Base-by-base conservation (phyloP, 1,139 yeast species). In the Suhomyces bokatorum region DNA sequence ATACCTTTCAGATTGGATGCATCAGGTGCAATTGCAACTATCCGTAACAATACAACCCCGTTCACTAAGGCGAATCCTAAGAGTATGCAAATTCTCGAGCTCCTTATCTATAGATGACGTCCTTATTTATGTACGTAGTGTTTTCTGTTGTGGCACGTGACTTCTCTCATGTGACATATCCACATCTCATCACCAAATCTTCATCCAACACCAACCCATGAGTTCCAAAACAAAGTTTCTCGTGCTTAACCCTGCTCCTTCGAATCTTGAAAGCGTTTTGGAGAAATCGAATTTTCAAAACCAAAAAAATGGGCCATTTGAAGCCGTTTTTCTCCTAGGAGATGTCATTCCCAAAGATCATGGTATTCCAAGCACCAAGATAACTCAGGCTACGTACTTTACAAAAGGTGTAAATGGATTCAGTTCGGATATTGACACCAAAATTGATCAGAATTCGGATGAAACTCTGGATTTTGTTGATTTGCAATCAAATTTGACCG, bases 231-330 rank as follows among this genome's bases (percentile, higher is more conserved):
- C 62, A 35, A 73, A 71, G 51, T 63, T 73, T 42, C 64, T 81
- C 41, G 75, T 81, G 20, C 61, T 80, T n/a, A 75, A 81, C 56
- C 81, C 85, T 1, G 57, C 67, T 2, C 66, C 73, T 1, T 57
- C 58, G 1, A 63, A 67, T 27, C 47, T 79, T 6, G 70, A 68
- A 1, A 67, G 67, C 37, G 74, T 80, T 0, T 54, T 81, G 8
- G 64, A 58, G 11, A 81, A 81, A 46, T 72, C 82, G 3, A 78
- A 78, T 53, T 43, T 66, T 0, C 74, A 83, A 44, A 68, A 82
- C 53, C 48, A 59, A 16, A 83, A 79, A 52, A 81, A 80, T 40
- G 89, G 89, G 0, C 88, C 88, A 0, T 85, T 85, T 57, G 85
- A 77, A 41, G 69, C 77, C 5, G 75, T 78, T 1, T 37, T 84